These are phyloP conservation scores for Cyberlindnera americana DNA, from an alignment of 805 yeast species.

Conservation along the genomic window DNA sequence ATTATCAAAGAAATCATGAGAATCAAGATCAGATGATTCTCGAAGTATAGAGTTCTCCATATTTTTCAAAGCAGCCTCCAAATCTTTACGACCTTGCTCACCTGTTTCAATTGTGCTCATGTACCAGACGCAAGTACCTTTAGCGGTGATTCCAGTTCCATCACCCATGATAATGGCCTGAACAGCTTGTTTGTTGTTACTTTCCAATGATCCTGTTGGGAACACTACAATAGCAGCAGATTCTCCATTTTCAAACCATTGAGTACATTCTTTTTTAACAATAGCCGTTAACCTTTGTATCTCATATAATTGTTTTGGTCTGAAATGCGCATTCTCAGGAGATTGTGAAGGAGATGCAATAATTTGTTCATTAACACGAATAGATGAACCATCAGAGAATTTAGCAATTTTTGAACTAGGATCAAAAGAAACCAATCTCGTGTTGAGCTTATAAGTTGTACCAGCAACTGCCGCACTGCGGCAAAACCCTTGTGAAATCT, in stretches of 20 bases:
- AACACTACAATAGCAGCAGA: conserved; percentile 84
- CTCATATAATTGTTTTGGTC: conserved; percentile 46
- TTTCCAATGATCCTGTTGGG: conserved; percentile 77
- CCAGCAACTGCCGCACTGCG: conserved; percentile 98
- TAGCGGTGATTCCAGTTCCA: conserved; percentile 82
- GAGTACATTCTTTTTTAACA: conserved; percentile 81
- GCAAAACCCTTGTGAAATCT: conserved; percentile 93
- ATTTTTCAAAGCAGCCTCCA: conserved; percentile 75
- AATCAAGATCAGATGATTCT: conserved; percentile 55
- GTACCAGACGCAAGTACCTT: conserved; percentile 89
- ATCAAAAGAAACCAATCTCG: conserved; percentile 63
- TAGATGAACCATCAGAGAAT: conserved; percentile 70
- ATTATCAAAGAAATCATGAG: conserved; percentile 34
- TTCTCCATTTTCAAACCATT: conserved; percentile 89
- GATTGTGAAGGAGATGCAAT: conserved; percentile 72
- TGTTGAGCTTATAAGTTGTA: conserved; percentile 82
- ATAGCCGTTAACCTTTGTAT: conserved; percentile 76
- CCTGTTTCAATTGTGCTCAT: conserved; percentile 73
- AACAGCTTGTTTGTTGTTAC: conserved; percentile 64
- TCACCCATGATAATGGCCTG: conserved; percentile 87
- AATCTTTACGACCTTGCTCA: conserved; percentile 66
- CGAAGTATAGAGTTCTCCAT: conserved; percentile 78
- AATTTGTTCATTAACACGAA: conserved; percentile 75
- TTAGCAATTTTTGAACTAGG: conserved; percentile 61
- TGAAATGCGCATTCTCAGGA: conserved; percentile 38